These are phyloP conservation scores for Penicillium nordicum DNA, from an alignment of 2,329 filamentous ascomycete genomes.

Conservation along the genomic window DNA sequence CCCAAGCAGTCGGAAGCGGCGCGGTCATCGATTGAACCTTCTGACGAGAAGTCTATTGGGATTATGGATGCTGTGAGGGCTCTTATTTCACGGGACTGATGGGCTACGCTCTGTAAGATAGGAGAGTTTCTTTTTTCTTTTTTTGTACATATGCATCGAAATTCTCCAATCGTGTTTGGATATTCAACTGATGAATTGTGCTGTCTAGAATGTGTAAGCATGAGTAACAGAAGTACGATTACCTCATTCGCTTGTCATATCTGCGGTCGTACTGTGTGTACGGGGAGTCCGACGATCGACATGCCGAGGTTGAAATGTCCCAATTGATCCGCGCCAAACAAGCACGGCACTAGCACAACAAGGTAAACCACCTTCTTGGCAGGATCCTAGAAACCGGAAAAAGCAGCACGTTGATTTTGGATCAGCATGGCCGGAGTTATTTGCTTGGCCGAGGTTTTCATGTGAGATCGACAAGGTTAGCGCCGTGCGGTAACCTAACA, in stretches of 20 bases:
- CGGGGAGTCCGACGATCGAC: not conserved
- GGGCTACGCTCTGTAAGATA: conserved; percentile 2
- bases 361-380: not conserved
- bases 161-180: not conserved
- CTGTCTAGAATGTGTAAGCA: not conserved
- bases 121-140: not conserved
- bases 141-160: conserved; percentile 23
- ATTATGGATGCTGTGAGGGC: conserved; percentile 40
- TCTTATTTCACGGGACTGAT: conserved; percentile 28
- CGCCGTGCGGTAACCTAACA: conserved; percentile 7
- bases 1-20: conserved; percentile 27
- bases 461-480: conserved; percentile 24
- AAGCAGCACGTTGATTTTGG: not conserved
- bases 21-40: conserved; percentile 32
- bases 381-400: not conserved
- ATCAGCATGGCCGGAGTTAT: not conserved
- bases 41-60: conserved; percentile 31
- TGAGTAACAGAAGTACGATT: not conserved
- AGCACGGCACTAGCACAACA: conserved; percentile 1
- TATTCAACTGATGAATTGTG: not conserved
- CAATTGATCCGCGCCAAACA: not conserved
- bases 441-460: conserved; percentile 14
- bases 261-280: not conserved
- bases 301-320: conserved; percentile 3
- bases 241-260: not conserved